phyloP scores from a whole-genome alignment of 805 yeast species.

The Ogataea allantospora region DNA sequence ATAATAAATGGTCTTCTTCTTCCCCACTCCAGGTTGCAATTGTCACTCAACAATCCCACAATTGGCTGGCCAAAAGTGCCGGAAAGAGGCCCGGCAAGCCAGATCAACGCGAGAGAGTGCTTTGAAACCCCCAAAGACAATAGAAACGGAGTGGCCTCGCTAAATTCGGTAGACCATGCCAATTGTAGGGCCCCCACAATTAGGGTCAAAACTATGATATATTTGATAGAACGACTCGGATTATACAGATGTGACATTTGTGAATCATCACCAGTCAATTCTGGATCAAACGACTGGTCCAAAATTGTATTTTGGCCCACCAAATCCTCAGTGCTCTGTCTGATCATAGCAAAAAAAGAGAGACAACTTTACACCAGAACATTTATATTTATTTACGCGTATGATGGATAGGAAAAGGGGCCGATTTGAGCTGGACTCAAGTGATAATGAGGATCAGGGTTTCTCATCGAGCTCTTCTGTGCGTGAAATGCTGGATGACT shows the following conservation, averaged over 20 bases:
- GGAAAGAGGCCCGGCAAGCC: slow-evolving; percentile 68
- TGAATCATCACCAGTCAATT: slow-evolving; percentile 4
- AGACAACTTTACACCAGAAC: slow-evolving; percentile 10
- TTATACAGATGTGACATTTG: slow-evolving; percentile 28
- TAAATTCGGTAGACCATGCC: slow-evolving; percentile 66
- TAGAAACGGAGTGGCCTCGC: slow-evolving; percentile 60
- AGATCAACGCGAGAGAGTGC: slow-evolving; percentile 51
- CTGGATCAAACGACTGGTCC: slow-evolving; percentile 1
- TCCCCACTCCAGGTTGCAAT: slow-evolving; percentile 44
- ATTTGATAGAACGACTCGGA: slow-evolving; percentile 43
- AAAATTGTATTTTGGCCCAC: slow-evolving; percentile 4
- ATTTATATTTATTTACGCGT: slow-evolving; percentile 6
- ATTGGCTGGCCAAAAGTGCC: slow-evolving; percentile 66
- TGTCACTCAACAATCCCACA: slow-evolving; percentile 58
- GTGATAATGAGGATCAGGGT: neutral
- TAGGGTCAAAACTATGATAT: slow-evolving; percentile 45
- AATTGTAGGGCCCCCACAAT: slow-evolving; percentile 58
- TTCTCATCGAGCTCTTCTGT: neutral
- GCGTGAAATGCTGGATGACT: neutral
- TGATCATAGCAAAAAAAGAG: slow-evolving; percentile 8
- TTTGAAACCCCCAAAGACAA: slow-evolving; percentile 63
- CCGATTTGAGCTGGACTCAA: slow-evolving; percentile 1
- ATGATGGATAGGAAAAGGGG: slow-evolving; percentile 5
- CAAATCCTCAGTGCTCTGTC: slow-evolving; percentile 6
- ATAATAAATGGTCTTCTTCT: slow-evolving; percentile 57